Percentiles rank a stretch among this genome's conserved stretches.
Conservation (phyloP, 768 basidiomycete genomes). For the Cytidiella melzeri region DNA sequence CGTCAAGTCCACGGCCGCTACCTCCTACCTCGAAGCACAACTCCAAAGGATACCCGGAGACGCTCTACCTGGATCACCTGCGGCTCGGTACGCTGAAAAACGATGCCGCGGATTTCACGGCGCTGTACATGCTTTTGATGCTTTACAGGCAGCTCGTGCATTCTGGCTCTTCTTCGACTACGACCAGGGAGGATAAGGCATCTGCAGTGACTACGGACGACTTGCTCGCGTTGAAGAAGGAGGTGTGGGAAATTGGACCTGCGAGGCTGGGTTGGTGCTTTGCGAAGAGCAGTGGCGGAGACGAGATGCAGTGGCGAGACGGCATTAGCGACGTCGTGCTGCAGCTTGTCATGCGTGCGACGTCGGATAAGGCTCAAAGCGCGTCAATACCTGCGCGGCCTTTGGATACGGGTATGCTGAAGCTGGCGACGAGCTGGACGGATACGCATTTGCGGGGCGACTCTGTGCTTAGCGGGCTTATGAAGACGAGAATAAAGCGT, state of each 20-base stretch:
- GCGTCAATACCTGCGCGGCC: conserved; percentile 23
- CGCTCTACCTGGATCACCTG: conserved; percentile 70
- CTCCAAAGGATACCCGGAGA: conserved; percentile 55
- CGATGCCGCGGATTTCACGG: conserved; percentile 70
- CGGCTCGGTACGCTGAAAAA: conserved; percentile 60
- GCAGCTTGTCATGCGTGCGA: conserved; percentile 68
- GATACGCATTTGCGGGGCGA: conserved; percentile 55
- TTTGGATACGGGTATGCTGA: conserved; percentile 50
- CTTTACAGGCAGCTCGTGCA: conserved; percentile 72
- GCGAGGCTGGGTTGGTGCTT: conserved; percentile 59
- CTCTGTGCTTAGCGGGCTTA: conserved; percentile 53
- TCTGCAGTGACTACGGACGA: conserved; percentile 39
- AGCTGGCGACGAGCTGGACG: conserved; percentile 67
- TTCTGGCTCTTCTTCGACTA: conserved; percentile 27
- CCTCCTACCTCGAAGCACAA: conserved; percentile 24
- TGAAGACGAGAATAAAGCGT: conserved; percentile 48
- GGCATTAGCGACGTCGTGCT: conserved; percentile 63
- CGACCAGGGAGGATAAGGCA: not conserved
- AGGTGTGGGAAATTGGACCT: conserved; percentile 67
- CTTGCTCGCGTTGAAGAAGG: conserved; percentile 58
- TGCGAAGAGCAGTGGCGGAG: conserved; percentile 12
- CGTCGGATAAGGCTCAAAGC: conserved; percentile 29
- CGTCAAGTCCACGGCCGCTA: conserved; percentile 46
- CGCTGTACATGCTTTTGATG: conserved; percentile 75
- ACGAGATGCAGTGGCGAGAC: conserved; percentile 33